Evolutionary conservation across 163 green algal species (phyloP).

Genomic region (Trebouxiophyceae sp.): DNA sequence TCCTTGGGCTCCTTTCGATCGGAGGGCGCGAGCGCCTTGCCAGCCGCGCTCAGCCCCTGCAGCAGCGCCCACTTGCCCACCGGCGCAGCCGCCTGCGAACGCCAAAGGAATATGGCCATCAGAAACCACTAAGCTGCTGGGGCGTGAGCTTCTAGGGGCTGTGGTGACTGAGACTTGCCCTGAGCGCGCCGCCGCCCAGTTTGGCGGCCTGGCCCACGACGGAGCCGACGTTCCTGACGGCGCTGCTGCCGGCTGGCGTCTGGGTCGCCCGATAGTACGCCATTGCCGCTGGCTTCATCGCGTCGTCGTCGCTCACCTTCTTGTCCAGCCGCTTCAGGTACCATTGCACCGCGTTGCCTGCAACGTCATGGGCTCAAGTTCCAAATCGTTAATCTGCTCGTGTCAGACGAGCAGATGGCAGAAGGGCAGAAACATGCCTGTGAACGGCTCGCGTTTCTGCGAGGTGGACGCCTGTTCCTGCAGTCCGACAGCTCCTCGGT

Average conservation of each 20-base stretch:
- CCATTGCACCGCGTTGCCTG: slow-evolving; percentile 32
- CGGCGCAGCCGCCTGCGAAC: slow-evolving; percentile 24
- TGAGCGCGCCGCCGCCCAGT: slow-evolving; percentile 23
- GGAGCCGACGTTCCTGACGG: slow-evolving; percentile 3
- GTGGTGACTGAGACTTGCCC: no score
- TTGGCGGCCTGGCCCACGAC: slow-evolving; percentile 25
- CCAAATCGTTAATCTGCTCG: no score
- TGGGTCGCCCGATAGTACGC: not conserved
- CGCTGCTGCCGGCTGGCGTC: slow-evolving; percentile 7
- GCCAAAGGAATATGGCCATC: not conserved
- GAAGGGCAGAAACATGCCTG: no score
- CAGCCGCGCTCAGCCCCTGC: slow-evolving; percentile 26
- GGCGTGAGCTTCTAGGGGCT: no score
- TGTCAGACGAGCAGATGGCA: no score
- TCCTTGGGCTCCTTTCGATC: no score
- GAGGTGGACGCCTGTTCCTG: no score
- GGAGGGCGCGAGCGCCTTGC: slow-evolving; percentile 10
- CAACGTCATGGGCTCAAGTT: not conserved
- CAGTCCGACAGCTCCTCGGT: no score
- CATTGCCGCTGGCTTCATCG: slow-evolving; percentile 6
- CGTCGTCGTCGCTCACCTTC: slow-evolving; percentile 26
- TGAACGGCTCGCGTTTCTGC: no score
- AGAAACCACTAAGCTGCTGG: no score
- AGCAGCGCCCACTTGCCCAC: slow-evolving; percentile 36
- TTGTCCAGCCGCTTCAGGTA: slow-evolving; percentile 26